These are phyloP conservation scores for Botrytis porri DNA, from an alignment of 2,329 filamentous ascomycete genomes.

Conservation along the genomic window DNA sequence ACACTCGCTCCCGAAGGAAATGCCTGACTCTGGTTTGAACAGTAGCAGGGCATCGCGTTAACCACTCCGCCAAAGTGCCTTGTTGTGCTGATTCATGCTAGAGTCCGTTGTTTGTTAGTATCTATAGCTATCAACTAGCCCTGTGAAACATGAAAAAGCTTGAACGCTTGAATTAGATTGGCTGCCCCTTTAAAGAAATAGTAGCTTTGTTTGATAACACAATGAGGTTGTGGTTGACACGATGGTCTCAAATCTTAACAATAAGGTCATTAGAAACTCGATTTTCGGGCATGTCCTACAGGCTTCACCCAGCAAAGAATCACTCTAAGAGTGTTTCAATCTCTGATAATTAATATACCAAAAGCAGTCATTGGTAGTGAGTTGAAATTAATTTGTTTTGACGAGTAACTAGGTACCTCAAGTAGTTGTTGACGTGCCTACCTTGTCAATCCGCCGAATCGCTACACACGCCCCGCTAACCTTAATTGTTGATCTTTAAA, in stretches of 20 bases:
- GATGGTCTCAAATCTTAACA: not conserved
- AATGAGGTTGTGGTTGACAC: not conserved
- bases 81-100: not conserved
- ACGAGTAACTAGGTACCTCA: not conserved
- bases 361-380: not conserved
- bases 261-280: not conserved
- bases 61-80: conserved; percentile 18
- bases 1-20: conserved; percentile 17
- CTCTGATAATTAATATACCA: not conserved
- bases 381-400: not conserved
- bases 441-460: not conserved
- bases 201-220: not conserved
- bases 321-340: not conserved
- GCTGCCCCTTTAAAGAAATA: not conserved
- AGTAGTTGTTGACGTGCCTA: not conserved
- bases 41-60: conserved; percentile 19
- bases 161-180: not conserved
- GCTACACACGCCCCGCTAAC: not conserved
- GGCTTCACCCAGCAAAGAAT: not conserved
- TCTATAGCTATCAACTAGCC: rapidly evolving
- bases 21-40: not conserved
- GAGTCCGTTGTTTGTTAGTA: rapidly evolving
- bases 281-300: not conserved
- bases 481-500: not conserved
- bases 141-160: not conserved